Evolutionary conservation across 208 protist genomes (phyloP).

Genomic region (Leptomonas seymouri): DNA sequence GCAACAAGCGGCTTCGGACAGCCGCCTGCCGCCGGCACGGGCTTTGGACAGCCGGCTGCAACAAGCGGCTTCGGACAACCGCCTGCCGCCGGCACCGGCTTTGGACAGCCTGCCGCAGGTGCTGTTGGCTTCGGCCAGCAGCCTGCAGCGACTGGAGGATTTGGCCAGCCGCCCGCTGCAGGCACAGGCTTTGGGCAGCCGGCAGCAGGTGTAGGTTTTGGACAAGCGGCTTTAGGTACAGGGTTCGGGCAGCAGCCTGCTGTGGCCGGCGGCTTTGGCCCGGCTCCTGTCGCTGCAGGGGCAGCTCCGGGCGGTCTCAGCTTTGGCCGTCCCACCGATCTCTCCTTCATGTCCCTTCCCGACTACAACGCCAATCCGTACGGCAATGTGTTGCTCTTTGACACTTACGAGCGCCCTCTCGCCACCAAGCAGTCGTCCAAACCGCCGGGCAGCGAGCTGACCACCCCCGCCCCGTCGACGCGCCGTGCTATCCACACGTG

Average conservation of each 20-base stretch:
- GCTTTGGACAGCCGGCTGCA: too few species aligned
- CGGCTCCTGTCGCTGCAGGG: constrained; percentile 1
- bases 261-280: background rate
- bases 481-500: constrained; percentile 37
- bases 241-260: constrained; percentile 61
- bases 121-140: constrained; percentile 11
- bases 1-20: background rate
- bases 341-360: constrained; percentile 73
- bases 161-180: background rate
- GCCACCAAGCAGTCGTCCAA: constrained; percentile 15
- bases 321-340: constrained; percentile 37
- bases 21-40: constrained; percentile 4
- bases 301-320: constrained; percentile 6
- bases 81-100: background rate
- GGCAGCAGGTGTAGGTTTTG: constrained; percentile 25
- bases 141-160: background rate
- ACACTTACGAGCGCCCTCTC: constrained; percentile 57
- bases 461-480: constrained; percentile 18
- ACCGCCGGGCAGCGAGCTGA: constrained; percentile 27
- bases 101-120: background rate
- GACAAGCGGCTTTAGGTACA: constrained; percentile 22
- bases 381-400: constrained; percentile 79
- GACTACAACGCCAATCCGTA: constrained; percentile 81
- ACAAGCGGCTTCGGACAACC: constrained; percentile 18
- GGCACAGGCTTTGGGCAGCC: constrained; percentile 25